These are phyloP conservation scores for Wakefieldia striispora DNA, from an alignment of 768 basidiomycete species.

Conservation along the genomic window DNA sequence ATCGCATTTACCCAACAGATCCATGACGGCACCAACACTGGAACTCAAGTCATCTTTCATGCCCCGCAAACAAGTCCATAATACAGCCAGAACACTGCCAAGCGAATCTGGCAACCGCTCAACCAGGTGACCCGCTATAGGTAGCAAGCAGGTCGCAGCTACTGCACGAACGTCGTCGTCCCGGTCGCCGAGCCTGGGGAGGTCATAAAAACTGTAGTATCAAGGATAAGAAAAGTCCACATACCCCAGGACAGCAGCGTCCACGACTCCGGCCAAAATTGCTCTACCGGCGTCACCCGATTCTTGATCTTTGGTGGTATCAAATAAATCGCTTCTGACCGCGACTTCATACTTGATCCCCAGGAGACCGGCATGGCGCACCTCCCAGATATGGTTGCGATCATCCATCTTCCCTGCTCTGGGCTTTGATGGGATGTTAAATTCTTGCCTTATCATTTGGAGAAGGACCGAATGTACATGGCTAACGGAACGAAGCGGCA, in stretches of 20 bases:
- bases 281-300: constrained; percentile 44
- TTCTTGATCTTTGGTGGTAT: constrained; percentile 34
- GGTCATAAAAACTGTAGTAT: constrained; percentile 5
- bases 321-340: constrained; percentile 81
- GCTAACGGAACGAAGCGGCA: constrained; percentile 75
- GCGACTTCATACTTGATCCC: constrained; percentile 99
- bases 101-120: constrained; percentile 70
- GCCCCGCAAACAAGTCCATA: constrained; percentile 88
- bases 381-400: constrained; percentile 84
- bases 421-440: constrained; percentile 43
- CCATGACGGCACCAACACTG: constrained; percentile 97
- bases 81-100: constrained; percentile 69
- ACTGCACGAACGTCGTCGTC: constrained; percentile 98
- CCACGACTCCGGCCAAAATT: constrained; percentile 79
- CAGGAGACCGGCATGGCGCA: constrained; percentile 94
- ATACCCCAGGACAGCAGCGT: constrained; percentile 89
- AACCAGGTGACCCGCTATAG: constrained; percentile 82
- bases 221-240: not conserved
- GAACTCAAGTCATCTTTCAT: constrained; percentile 98
- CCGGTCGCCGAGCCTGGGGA: constrained; percentile 72
- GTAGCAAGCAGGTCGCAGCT: constrained; percentile 87
- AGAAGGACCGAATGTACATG: constrained; percentile 83
- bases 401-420: constrained; percentile 34
- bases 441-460: constrained; percentile 93
- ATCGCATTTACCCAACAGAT: constrained; percentile 70